Evolutionary conservation across 2,329 filamentous ascomycete species (phyloP), one percentile per base, ranked within the genome.

Genomic region (Penicillium sp.): DNA sequence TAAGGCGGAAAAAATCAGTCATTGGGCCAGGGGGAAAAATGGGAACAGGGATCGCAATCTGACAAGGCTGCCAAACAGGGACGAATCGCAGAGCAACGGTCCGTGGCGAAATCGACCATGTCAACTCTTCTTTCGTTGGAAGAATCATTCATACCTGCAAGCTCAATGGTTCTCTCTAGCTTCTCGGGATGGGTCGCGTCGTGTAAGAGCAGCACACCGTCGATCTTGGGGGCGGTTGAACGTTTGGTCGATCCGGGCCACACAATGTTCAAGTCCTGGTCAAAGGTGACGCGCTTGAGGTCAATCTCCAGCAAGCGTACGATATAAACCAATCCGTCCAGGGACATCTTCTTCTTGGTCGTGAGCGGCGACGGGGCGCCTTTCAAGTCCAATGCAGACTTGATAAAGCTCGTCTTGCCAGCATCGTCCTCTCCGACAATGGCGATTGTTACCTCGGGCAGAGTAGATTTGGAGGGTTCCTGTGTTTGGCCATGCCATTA

Each of bases 151-250:
- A 80, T 77, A 95, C 90, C 83, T 65, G 95, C 75, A 53, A 88
- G 82, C 59, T 85, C 80, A 36, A 87, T 84, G 46, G 95, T 76
- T 51, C 86, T 81, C 50, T 79, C 77, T 59, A 95, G 81, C 65
- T 84, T 91, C 51, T 84, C 81, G 58, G 82, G 79, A 65, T 87
- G 85, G 68, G 83, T 87, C 39, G 94, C 86, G 76, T 96, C 88
- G 75, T 95, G 95, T 42, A 97, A 74, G 49, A 91, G 81, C 58
- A 96, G 73, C 39, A 87, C 89, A 18, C 87, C 91, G 62, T 97
- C 88, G 61, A 95, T 80, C 36, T 78, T 79, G 43, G 89, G 88
- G 50, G 88, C 77, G 52, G 84, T 80, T 54, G 83, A 77, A 50
- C 88, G 86, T 62, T 85, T 73, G 37, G 76, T 65, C 24, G 68